Evolutionary conservation across 2,329 filamentous ascomycete species (phyloP).

Genomic region (Bimuria novae-zelandiae): DNA sequence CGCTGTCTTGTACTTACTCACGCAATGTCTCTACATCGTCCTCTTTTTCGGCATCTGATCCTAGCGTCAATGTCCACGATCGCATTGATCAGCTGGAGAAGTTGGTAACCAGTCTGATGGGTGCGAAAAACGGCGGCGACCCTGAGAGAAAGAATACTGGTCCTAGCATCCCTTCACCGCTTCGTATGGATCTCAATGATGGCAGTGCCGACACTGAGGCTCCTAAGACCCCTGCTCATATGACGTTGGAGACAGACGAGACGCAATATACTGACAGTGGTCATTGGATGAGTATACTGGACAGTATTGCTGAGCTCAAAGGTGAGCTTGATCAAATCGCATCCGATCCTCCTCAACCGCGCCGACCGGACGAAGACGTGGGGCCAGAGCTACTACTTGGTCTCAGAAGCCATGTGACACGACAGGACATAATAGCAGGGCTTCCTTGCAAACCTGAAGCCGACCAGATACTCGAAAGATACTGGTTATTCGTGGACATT

Average conservation of each 20-base stretch:
- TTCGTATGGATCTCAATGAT: conserved; percentile 16
- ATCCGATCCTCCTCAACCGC: conserved; percentile 24
- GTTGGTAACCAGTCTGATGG: conserved; percentile 43
- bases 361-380: conserved; percentile 20
- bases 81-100: conserved; percentile 44
- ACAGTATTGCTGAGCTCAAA: conserved; percentile 42
- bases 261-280: conserved; percentile 39
- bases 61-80: conserved; percentile 40
- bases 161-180: neutral
- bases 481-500: conserved; percentile 35
- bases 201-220: conserved; percentile 20
- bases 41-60: conserved; percentile 25
- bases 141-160: neutral
- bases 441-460: conserved; percentile 32
- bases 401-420: conserved; percentile 29
- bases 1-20: conserved; percentile 40
- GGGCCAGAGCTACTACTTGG: conserved; percentile 40
- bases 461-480: conserved; percentile 30
- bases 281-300: conserved; percentile 45
- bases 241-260: conserved; percentile 34
- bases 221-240: conserved; percentile 32
- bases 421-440: conserved; percentile 35
- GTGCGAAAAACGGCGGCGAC: conserved; percentile 22
- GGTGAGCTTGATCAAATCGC: conserved; percentile 38
- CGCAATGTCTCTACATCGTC: conserved; percentile 23